Evolutionary conservation across 1,284 basidiomycete genomes (phyloP).

Genomic region (Cutaneotrichosporon mucoides): DNA sequence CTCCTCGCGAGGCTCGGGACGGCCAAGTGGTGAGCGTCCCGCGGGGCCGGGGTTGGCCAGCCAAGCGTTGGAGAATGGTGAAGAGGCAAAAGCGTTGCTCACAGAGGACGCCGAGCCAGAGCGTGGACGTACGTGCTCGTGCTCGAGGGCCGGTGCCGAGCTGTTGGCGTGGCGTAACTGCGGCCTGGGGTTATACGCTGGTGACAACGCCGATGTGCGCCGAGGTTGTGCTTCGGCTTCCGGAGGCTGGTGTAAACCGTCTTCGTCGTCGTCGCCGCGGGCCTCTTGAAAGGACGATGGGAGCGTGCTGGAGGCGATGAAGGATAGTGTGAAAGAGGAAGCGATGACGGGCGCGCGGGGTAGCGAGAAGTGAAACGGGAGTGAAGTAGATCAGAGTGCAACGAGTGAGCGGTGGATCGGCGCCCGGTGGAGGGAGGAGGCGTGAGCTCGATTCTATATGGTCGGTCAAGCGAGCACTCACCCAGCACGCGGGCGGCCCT

Average conservation of each 20-base stretch:
- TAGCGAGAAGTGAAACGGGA: background rate
- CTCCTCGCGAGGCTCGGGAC: constrained; percentile 60
- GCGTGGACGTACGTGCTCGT: constrained; percentile 71
- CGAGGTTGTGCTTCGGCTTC: constrained; percentile 9
- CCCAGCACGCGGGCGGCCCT: constrained; percentile 47
- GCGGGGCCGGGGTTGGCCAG: constrained; percentile 55
- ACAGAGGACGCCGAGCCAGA: constrained; percentile 78
- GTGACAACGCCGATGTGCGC: constrained; percentile 40
- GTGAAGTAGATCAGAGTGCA: background rate
- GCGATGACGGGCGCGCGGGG: background rate
- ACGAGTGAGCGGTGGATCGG: background rate
- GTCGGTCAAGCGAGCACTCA: constrained; percentile 20
- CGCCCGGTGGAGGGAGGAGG: background rate
- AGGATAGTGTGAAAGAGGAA: background rate
- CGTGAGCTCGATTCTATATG: background rate
- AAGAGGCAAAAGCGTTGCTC: constrained; percentile 80
- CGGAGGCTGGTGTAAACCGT: constrained; percentile 1
- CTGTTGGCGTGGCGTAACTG: constrained; percentile 69
- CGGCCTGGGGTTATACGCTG: constrained; percentile 40
- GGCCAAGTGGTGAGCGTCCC: constrained; percentile 32
- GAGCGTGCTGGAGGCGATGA: constrained; percentile 34
- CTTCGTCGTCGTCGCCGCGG: constrained; percentile 21
- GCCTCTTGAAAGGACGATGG: constrained; percentile 43
- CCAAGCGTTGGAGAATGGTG: constrained; percentile 83
- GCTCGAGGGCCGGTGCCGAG: constrained; percentile 55